Evolutionary conservation across 306 rosid genomes (phyloP), one percentile per base, ranked within the genome.

Genomic region (Citrullus mucosospermus): DNA sequence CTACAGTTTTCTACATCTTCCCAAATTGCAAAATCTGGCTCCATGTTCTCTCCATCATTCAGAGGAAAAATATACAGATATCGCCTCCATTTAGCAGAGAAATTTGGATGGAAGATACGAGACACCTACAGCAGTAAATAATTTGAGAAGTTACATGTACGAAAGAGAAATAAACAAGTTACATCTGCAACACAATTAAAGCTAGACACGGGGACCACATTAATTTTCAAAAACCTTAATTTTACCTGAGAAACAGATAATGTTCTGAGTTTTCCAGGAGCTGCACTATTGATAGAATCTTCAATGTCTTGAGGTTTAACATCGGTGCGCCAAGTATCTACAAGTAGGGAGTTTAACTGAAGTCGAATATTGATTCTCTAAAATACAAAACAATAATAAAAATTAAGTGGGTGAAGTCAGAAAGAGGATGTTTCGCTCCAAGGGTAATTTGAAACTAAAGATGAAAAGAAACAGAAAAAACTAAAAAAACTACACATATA

Each of bases 51-150:
- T 68, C 69, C 85, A 82, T 84, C 83, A 51, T 78, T 88, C 44
- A 94, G 85, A 10, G 98, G 98, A 62, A 94, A 90, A 65, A 90
- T 90, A 80, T 94, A 94, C 44, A 94, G 88, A 82, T 94, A 94
- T 6, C 81, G 97, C 85, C 98, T 90, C 97, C 98, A 92, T 83
- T 90, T 88, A 82, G 98, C 98, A 79, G 98, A 89, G 81, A 94
- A 92, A 79, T 90, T 94, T 9, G 98, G 97, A 88, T 95, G 98
- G 83, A 95, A 95, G 57, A 14, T 80, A 17, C 96, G 97, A 36
- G 97, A 95, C 68, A 92, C 97, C 98, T 95, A 79, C 81, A 87
- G 75, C 41, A 82, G 56, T 82, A 30, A 80, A 20, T 76, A 34
- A 28, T 55, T 61, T 38, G 61, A 15, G 43, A 55, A 30, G 43